Evolutionary conservation across 768 basidiomycete species (phyloP), one percentile per base, ranked within the genome.

Genomic region (Pleurotus giganteus): DNA sequence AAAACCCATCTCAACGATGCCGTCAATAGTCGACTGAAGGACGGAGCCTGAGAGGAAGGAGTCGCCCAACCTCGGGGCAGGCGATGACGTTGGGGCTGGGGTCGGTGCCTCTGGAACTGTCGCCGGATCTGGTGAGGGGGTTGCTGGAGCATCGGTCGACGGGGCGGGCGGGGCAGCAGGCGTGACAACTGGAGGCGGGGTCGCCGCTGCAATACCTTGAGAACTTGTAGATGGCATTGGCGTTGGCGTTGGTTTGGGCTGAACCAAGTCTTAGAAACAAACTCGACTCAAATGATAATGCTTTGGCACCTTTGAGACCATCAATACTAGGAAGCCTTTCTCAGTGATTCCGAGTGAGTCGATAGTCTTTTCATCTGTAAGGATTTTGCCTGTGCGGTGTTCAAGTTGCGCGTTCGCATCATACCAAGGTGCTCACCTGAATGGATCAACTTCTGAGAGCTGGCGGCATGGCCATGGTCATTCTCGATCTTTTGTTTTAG

Each of bases 271-370:
- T 23, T 45, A 21, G 44, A 43, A 9, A 47, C 37, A 31, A 36
- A 52, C 29, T 47, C 45, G 27, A 52, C n/a, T 23, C n/a, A 36
- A 52, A 17, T 47, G 37, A 49, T 12, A 36, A 37, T 19, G 34
- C 27, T 51, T 34, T 41, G 74, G 45, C 58, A 95, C 95, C 85
- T 97, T 98, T 47, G 94, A 84, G 29, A 98, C 91, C 96, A 98
- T 99, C 39, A 99, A 84, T n/a, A 99, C 97, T 57, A 98, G 75
- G 75, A 99, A 99, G 70, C 97, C 96, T 76, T 97, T 98, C 73
- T 98, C 96, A 75, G 97, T 95, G 78, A 98, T 91, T 52, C 88
- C 84, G 65, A 88, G 90, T 43, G 89, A 88, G 62, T 82, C 89
- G 31, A 99, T 81, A 1, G 88, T 89, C 76, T 94, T 95, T 56